Base-by-base conservation (phyloP, 345 rosid genomes). In the Cardamine chenopodiifolia region DNA sequence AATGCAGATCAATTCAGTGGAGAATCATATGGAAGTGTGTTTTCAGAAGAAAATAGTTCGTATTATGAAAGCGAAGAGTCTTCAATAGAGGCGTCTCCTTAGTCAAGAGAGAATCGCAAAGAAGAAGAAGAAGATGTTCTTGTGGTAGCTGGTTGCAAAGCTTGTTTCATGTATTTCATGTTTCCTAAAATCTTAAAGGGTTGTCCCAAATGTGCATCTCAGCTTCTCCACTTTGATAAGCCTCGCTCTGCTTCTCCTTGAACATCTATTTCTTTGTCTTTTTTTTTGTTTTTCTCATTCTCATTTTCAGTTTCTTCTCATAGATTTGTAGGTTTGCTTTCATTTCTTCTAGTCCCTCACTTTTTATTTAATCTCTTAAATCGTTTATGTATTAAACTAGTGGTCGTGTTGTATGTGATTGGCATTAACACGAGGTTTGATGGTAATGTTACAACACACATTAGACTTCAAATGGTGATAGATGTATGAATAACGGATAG, bases 111-210 rank as follows among this genome's bases (percentile, higher is more conserved):
- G 28, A 54, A 72, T 56, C 57, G 63, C 14, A 68, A 65, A 31
- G 52, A 23, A 29, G 81, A 71, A 63, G 76, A 76, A 29, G 85
- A 83, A 15, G 81, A 73, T 19, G 93, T 89, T 17, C 73, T 93
- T 78, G 98, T 93, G 17, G 97, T 93, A 8, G 97, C 87, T 11
- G 98, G 98, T 68, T 93, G 98, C 90, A 91, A 91, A 79, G 85
- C 87, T 81, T 94, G 98, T 78, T 82, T 87, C 14, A 94, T 94
- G 93, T 93, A 93, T 66, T 86, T 82, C 86, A 91, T 93, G 98
- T 89, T 93, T 10, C 95, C 98, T 5, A 91, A 89, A 78, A 84
- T 82, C 54, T 87, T 86, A 19, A 84, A 83, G 74, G 90, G 81
- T 68, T 94, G 98, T 83, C 97, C 97, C 67, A 88, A 85, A 80